Evolutionary conservation across 2,329 filamentous ascomycete species (phyloP).

Genomic region (Trichoderma arundinaceum): DNA sequence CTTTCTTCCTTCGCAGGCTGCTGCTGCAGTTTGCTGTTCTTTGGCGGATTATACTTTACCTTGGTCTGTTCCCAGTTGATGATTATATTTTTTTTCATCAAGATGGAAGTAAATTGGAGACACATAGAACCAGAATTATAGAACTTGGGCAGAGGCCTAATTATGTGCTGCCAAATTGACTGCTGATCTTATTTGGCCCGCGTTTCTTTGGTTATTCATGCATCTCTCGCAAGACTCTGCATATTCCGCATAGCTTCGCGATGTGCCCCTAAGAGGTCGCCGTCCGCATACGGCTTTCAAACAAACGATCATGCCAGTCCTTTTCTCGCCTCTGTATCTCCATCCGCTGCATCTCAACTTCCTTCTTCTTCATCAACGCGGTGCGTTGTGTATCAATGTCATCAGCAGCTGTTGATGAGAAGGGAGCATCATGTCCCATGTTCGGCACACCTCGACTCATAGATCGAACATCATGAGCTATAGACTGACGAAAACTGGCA

Average conservation of each 20-base stretch:
- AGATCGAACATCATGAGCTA: constrained; percentile 65
- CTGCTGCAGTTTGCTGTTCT: constrained; percentile 21
- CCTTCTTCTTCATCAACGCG: constrained; percentile 65
- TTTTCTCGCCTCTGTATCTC: constrained; percentile 64
- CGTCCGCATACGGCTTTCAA: constrained; percentile 79
- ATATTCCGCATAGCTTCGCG: constrained; percentile 79
- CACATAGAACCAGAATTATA: not conserved
- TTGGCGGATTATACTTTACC: constrained; percentile 7
- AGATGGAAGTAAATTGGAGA: too few species aligned
- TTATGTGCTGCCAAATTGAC: constrained; percentile 15
- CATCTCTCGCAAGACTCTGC: constrained; percentile 60
- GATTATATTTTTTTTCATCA: not conserved
- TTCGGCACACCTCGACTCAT: constrained; percentile 45
- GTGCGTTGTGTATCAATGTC: constrained; percentile 60
- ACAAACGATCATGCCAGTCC: constrained; percentile 64
- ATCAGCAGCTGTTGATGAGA: constrained; percentile 43
- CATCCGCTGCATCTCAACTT: constrained; percentile 64
- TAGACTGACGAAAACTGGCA: constrained; percentile 69
- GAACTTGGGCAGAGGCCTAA: too few species aligned
- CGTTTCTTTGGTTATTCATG: constrained; percentile 19
- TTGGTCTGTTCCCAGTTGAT: not conserved
- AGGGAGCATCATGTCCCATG: constrained; percentile 48
- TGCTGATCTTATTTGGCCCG: not conserved
- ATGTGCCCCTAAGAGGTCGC: constrained; percentile 76
- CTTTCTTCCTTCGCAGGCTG: not conserved